These are phyloP conservation scores for Neurospora sp. DNA, from an alignment of 2,329 filamentous ascomycete genomes.

Conservation along the genomic window DNA sequence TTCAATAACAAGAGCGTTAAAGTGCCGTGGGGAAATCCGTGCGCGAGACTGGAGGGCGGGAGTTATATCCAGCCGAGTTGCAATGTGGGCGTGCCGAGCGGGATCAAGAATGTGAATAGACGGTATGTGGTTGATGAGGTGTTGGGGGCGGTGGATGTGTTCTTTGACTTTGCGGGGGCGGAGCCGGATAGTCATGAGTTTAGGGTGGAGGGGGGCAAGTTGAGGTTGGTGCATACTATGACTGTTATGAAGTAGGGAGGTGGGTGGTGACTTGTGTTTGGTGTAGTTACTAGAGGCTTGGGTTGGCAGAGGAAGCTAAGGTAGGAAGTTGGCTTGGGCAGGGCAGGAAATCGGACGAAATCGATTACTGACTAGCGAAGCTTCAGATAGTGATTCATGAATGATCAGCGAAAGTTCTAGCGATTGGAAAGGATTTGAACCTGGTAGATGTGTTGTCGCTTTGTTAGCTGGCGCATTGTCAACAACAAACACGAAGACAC, in stretches of 20 bases:
- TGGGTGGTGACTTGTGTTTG: background rate
- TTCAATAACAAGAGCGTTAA: constrained; percentile 27
- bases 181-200: constrained; percentile 17
- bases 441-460: background rate
- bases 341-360: background rate
- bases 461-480: background rate
- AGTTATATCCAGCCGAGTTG: constrained; percentile 24
- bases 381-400: background rate
- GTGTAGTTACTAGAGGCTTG: background rate
- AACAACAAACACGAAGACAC: background rate
- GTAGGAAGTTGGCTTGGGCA: background rate
- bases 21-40: constrained; percentile 29
- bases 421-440: background rate
- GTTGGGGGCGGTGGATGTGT: constrained; percentile 14
- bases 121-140: constrained; percentile 20
- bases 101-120: constrained; percentile 15
- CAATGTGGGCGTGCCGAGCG: constrained; percentile 27
- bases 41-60: constrained; percentile 28
- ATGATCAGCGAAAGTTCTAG: background rate
- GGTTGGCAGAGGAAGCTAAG: background rate
- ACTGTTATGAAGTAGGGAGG: constrained; percentile 14
- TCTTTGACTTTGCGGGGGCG: constrained; percentile 14
- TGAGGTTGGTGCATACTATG: constrained; percentile 17
- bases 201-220: constrained; percentile 13
- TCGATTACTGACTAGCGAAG: background rate